These are phyloP conservation scores for Pseudoscleropodium purum DNA, from an alignment of 225 moss, liverwort and hornwort genomes.

Conservation along the genomic window DNA sequence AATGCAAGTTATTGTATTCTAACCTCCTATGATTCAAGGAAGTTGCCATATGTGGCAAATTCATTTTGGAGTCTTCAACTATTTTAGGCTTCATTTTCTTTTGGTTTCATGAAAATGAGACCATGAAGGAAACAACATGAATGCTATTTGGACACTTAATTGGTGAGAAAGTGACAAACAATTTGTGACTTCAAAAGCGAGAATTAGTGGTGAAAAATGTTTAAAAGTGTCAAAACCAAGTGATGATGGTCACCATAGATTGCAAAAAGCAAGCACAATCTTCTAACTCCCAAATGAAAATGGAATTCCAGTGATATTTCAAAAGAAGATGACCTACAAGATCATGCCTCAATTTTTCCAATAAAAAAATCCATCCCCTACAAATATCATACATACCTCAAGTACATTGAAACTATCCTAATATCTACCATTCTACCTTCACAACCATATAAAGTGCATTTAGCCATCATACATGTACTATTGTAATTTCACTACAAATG, in stretches of 20 bases:
- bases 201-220: background rate
- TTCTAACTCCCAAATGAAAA: background rate
- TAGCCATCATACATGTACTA: background rate
- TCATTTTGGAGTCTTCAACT: background rate
- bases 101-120: background rate
- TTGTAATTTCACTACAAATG: background rate
- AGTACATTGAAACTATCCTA: rapidly evolving
- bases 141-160: background rate
- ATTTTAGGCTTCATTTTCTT: background rate
- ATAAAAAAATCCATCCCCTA: background rate
- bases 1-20: background rate
- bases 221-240: rapidly evolving
- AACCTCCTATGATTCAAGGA: background rate
- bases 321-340: background rate
- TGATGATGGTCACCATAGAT: rapidly evolving
- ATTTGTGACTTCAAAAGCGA: background rate
- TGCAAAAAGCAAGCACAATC: background rate
- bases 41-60: no score
- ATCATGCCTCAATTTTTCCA: background rate
- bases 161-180: background rate
- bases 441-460: background rate
- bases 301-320: rapidly evolving
- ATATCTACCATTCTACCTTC: background rate
- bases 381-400: background rate
- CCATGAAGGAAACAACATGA: rapidly evolving